Base-by-base conservation (phyloP, 345 rosid genomes). In the Microcos paniculata region DNA sequence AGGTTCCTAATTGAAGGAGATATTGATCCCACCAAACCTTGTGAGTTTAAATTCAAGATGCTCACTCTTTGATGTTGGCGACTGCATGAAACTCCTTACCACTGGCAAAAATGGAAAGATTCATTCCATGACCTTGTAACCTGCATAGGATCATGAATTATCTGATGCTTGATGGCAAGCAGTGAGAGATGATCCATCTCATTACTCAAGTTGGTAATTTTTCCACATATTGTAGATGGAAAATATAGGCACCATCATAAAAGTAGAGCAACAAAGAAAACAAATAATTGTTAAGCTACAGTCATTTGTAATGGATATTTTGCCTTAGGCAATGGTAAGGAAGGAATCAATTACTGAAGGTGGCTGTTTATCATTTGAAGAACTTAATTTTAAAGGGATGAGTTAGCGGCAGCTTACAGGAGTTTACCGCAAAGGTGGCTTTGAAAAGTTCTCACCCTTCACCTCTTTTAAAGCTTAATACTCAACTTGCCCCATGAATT, bases 1-100 rank as follows among this genome's bases (percentile, higher is more conserved):
- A 62, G 49, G 63, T 55, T 52, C 16, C 63, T 35, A n/a, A 71
- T 71, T 13, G 40, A 53, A 55, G 62, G 63, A 26, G 74, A 71
- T 31, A 71, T 35, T 8, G 3, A 31, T 3, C 65, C 65, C 18
- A 5, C 21, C 43, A 62, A 1, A 18, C 65, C n/a, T 3, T 62
- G 9, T 1, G 70, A 64, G 26, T n/a, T 35, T 40, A 64, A 13
- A 21, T 64, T 64, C 70, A 64, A 64, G 70, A 64, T 40, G 51
- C 49, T 40, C 6, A 64, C 70, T 11, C 70, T 64, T 13, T 42
- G 26, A 12, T 40, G 51, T 9, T 8, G 28, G 8, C 8, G 49
- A 14, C 65, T 61, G 65, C 65, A 62, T 8, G 67, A 23, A 14
- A 79, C 67, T 40, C 89, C 86, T 43, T 14, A 46, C 80, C 79